Base-by-base conservation (phyloP, 2,329 filamentous ascomycete genomes). In the Sclerotinia nivalis region DNA sequence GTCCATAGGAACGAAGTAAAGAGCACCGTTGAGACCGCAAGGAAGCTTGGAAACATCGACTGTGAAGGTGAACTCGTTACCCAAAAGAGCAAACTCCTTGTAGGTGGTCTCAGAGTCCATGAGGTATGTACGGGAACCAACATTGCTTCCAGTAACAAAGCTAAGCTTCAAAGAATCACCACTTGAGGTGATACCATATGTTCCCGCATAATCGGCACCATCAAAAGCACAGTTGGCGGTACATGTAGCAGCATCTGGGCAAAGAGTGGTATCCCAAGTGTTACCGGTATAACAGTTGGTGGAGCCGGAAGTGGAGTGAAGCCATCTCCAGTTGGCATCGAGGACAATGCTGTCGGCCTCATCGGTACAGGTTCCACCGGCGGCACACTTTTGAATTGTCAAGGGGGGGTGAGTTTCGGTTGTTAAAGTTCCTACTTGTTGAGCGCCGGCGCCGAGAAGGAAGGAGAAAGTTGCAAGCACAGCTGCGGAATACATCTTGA, bases 21-120 rank as follows among this genome's bases (percentile, higher is more conserved):
- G 81, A 64, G 90, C 90, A 69, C 89, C 90, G 80, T 93, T 92
- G 71, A 92, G 81, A 72, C 90, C 90, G 76, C 90, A 92, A 70
- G 86, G 85, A 25, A 91, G 82, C 73, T 85, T 85, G 45, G 88
- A 90, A 60, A 90, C 85, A 77, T 92, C 89, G 54, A 91, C 89
- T 69, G 91, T 89, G 72, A 92, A 91, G 28, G 43, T 40, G 28
- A 72, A 59, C 75, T 88, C 88, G 73, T 86, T 79, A 71, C 86
- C 82, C 74, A 87, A 84, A 73, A 86, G 81, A 52, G 79, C 79
- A 62, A 88, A 82, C n/a, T 82, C 84, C 81, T 91, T 82, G 80
- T 92, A 92, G 74, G 80, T 77, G 69, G 81, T 80, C 58, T 78
- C 76, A 22, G 79, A 76, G 55, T 79, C 80, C 34, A 84, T 77